Evolutionary conservation across 805 yeast genomes (phyloP).

Genomic region (Pichia occidentalis): DNA sequence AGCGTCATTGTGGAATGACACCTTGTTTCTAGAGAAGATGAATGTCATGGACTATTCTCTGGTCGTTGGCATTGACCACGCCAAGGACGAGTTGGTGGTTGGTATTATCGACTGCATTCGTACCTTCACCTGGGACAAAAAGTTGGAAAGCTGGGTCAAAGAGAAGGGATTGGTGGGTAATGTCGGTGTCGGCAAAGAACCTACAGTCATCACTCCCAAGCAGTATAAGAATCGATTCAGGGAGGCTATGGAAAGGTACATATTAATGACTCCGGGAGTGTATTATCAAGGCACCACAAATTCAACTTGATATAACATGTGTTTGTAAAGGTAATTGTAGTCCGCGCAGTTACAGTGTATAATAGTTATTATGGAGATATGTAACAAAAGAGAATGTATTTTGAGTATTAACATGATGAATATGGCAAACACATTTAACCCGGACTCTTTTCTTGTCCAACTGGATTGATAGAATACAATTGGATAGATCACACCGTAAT

Average conservation of each 20-base stretch:
- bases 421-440: too few relatives aligned
- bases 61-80: constrained; percentile 82
- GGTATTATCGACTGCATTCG: constrained; percentile 94
- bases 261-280: constrained; percentile 82
- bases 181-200: constrained; percentile 81
- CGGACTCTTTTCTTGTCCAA: too few relatives aligned
- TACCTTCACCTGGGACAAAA: constrained; percentile 98
- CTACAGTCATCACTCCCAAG: constrained; percentile 94
- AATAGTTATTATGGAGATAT: too few relatives aligned
- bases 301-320: constrained; percentile 3
- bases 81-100: constrained; percentile 66
- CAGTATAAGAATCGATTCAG: constrained; percentile 91
- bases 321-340: too few relatives aligned
- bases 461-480: too few relatives aligned
- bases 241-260: constrained; percentile 96
- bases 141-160: constrained; percentile 97
- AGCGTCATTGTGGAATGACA: constrained; percentile 92
- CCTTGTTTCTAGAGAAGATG: constrained; percentile 89
- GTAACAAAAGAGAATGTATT: too few relatives aligned
- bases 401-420: too few relatives aligned
- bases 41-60: constrained; percentile 98
- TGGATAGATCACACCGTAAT: too few relatives aligned
- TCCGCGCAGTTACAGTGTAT: too few relatives aligned
- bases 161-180: constrained; percentile 82
- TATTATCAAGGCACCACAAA: constrained; percentile 27